Evolutionary conservation across 2,329 filamentous ascomycete species (phyloP).

Genomic region (Colletotrichum sp.): DNA sequence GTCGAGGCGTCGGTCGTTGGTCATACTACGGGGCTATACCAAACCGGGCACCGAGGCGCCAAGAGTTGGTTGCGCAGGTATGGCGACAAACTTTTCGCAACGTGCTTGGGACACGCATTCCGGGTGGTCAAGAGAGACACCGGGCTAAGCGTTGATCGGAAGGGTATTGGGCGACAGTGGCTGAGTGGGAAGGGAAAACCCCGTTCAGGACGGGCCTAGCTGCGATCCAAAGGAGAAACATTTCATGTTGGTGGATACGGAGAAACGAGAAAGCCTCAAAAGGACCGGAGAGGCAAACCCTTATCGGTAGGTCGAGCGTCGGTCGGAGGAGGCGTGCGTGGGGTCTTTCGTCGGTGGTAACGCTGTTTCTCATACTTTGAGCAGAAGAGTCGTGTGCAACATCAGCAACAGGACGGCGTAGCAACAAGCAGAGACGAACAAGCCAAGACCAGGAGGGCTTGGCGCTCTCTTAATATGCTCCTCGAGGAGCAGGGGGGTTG

Average conservation of each 20-base stretch:
- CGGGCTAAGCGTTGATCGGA: neutral
- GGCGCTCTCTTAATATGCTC: slow-evolving; percentile 9
- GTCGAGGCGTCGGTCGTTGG: neutral
- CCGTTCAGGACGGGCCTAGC: neutral
- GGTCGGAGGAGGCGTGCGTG: neutral
- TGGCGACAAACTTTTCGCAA: slow-evolving; percentile 13
- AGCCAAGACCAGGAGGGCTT: slow-evolving; percentile 4
- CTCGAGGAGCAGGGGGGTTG: neutral
- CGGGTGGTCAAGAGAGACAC: slow-evolving; percentile 6
- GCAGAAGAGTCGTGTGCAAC: neutral
- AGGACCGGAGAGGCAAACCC: slow-evolving; percentile 4
- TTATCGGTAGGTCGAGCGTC: slow-evolving; percentile 5
- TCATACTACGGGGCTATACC: slow-evolving; percentile 5
- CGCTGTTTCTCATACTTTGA: neutral
- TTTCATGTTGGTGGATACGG: neutral
- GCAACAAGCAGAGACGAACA: neutral
- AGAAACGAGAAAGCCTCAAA: neutral
- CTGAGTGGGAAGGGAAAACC: neutral
- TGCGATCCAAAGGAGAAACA: neutral
- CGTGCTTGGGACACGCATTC: slow-evolving; percentile 14
- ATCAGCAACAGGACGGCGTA: neutral
- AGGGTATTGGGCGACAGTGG: neutral
- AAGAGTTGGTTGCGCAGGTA: neutral
- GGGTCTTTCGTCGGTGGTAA: neutral
- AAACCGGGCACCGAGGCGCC: slow-evolving; percentile 11